Base-by-base conservation (phyloP, 225 moss, liverwort and hornwort species). In the Marchantia polymorpha region DNA sequence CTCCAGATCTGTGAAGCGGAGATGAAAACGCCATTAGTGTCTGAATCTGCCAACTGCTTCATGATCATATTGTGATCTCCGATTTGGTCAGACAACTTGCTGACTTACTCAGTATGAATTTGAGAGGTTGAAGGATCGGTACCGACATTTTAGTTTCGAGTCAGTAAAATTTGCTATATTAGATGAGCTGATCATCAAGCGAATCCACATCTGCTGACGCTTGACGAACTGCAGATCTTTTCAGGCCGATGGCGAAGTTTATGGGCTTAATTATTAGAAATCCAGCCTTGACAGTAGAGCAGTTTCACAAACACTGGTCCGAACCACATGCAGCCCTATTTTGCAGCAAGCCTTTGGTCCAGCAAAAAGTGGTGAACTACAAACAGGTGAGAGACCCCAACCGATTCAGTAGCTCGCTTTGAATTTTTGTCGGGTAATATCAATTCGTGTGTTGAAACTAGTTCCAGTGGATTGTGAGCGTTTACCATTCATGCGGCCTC, bases 301-400 rank as follows among this genome's bases (percentile, higher is more conserved):
- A 75, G 31, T 75, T 75, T 20, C 74, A 75, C 11, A 58, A 39
- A 15, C 27, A 75, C 74, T 75, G 74, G 74, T 56, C 74, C 19
- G 58, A 30, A 75, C 54, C 74, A 6, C 74, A 75, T 56, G 74
- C 74, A 55, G 74, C 74, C 30, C 20, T 54, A 58, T 56, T 75
- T 56, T 56, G 29, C 26, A 56, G 74, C 74, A 25, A 31, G 0
- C 74, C 74, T 29, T 8, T 29, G 55, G 7, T 39, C 12, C 74
- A 75, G 13, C 11, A 75, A 10, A 75, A 56, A 6, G 74, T 75
- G 54, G 52, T 58, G 27, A 20, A 19, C 2, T 75, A 75, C 25
- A 55, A 12, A 8, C 74, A 75, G 58, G 74, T 75, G 10, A 56
- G 10, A 56, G 55, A 16, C 30, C 5, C 1, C 58, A 58, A 9